phyloP scores from a whole-genome alignment of 2,329 filamentous ascomycete species.

The Lecanosticta acicola region DNA sequence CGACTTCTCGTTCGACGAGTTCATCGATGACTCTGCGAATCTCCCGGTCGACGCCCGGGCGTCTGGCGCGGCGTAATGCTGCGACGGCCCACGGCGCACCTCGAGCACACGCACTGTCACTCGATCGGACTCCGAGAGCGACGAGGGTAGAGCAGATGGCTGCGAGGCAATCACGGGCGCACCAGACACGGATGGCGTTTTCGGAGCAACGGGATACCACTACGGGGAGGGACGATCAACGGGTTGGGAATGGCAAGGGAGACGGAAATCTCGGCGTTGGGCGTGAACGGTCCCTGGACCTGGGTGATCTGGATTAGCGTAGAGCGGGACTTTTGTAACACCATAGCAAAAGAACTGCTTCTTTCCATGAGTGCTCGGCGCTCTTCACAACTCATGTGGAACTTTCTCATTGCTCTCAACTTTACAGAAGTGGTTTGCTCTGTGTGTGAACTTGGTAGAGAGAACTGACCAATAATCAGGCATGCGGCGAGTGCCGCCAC shows the following conservation, averaged over 20 bases:
- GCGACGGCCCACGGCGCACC: slow-evolving; percentile 42
- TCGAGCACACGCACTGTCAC: slow-evolving; percentile 28
- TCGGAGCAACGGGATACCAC: slow-evolving; percentile 1
- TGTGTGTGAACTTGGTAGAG: no score
- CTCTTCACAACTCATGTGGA: not conserved
- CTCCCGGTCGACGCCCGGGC: slow-evolving; percentile 36
- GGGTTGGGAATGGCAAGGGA: slow-evolving; percentile 8
- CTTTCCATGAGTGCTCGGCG: not conserved
- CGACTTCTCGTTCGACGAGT: slow-evolving; percentile 33
- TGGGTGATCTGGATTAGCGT: slow-evolving; percentile 2
- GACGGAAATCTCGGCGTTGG: slow-evolving; percentile 11
- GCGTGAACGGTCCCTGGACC: slow-evolving; percentile 1
- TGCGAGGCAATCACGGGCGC: slow-evolving; percentile 3
- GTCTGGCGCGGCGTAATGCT: slow-evolving; percentile 43
- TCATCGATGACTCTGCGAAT: slow-evolving; percentile 40
- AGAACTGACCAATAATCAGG: no score
- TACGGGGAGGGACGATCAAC: slow-evolving; percentile 4
- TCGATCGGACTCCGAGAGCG: slow-evolving; percentile 6
- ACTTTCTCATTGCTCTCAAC: no score
- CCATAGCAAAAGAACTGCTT: slow-evolving; percentile 8
- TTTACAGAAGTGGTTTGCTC: no score
- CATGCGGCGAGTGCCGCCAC: no score
- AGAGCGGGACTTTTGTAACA: slow-evolving; percentile 7
- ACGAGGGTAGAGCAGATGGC: slow-evolving; percentile 1
- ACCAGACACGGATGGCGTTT: slow-evolving; percentile 9